phyloP scores from a whole-genome alignment of 108 stramenopile species.

The Asterionellopsis glacialis region DNA sequence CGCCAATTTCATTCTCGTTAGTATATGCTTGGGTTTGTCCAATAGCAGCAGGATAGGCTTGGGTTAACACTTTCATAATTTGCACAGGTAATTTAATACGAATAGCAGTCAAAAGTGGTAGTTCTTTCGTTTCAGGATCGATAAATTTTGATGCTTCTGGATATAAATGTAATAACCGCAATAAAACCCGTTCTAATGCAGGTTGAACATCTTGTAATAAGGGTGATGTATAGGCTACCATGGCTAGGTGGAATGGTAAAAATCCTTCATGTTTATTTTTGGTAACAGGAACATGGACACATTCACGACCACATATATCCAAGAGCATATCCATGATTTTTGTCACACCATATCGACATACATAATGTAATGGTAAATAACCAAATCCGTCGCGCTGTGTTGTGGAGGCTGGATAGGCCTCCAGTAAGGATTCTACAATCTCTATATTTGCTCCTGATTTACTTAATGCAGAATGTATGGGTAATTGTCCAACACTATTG shows the following conservation, averaged over 20 bases:
- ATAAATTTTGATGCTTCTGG: background rate
- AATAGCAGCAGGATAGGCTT: too few relatives aligned
- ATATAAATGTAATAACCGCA: background rate
- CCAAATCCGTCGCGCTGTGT: background rate
- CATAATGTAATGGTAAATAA: conserved; percentile 2
- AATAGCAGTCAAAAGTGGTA: background rate
- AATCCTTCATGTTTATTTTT: too few relatives aligned
- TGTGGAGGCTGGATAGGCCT: background rate
- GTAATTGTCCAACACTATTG: background rate
- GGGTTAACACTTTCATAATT: too few relatives aligned
- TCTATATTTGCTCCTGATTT: background rate
- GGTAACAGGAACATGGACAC: too few relatives aligned
- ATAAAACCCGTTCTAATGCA: background rate
- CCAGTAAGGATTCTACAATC: background rate
- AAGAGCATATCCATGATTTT: background rate
- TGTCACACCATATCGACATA: background rate
- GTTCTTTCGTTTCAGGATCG: background rate
- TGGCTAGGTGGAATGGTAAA: background rate
- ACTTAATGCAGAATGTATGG: background rate
- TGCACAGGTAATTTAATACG: too few relatives aligned
- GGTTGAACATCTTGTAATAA: too few relatives aligned
- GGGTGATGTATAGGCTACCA: background rate
- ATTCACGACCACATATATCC: too few relatives aligned
- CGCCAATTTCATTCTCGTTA: background rate
- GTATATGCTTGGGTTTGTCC: too few relatives aligned